Conservation (phyloP, 768 basidiomycete genomes). For the Steccherinum ochraceum region DNA sequence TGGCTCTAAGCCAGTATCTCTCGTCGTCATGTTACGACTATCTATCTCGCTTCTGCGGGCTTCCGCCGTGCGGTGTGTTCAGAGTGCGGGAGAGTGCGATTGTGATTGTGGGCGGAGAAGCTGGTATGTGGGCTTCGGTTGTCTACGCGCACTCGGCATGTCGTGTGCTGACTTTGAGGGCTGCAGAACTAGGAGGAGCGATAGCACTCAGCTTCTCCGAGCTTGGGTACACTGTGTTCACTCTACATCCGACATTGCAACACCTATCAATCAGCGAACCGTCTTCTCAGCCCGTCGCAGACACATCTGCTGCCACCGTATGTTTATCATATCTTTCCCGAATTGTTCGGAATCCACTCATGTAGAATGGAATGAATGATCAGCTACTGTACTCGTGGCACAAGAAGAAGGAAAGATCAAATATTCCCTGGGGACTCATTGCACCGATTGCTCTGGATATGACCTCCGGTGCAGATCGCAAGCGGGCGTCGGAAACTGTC, state of each 20-base stretch:
- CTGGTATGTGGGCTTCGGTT: constrained; percentile 14
- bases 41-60: constrained; percentile 6
- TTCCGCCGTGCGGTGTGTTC: constrained; percentile 18
- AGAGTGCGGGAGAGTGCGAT: constrained; percentile 22
- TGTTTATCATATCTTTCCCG: background rate
- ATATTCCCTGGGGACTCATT: constrained; percentile 24
- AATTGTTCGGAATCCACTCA: background rate
- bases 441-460: constrained; percentile 26
- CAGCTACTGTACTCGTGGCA: constrained; percentile 30
- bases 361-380: background rate
- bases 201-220: constrained; percentile 26
- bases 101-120: constrained; percentile 24
- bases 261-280: background rate
- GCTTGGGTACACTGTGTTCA: constrained; percentile 28
- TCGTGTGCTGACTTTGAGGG: background rate
- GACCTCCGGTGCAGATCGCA: constrained; percentile 21
- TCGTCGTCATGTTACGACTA: background rate
- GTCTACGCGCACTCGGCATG: background rate
- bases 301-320: background rate
- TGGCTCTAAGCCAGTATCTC: background rate
- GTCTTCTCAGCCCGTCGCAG: background rate
- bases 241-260: constrained; percentile 19
- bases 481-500: constrained; percentile 24
- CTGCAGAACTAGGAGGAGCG: constrained; percentile 23
- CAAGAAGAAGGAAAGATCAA: constrained; percentile 23